These are phyloP conservation scores for Anthracocystis walkeri DNA, from an alignment of 1,284 basidiomycete genomes.

Conservation along the genomic window DNA sequence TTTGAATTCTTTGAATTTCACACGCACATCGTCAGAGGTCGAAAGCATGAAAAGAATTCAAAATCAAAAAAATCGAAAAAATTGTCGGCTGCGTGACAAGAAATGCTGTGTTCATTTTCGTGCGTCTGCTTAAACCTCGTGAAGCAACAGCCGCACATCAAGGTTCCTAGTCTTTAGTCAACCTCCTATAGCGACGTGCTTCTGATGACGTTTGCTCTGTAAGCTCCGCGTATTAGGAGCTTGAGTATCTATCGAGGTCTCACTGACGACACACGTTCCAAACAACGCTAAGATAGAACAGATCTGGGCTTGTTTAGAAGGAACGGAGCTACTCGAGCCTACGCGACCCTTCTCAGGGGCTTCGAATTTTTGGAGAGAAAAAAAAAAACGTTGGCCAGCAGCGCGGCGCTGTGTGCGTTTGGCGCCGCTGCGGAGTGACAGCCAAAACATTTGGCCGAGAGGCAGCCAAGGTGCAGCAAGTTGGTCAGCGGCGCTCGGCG, in stretches of 20 bases:
- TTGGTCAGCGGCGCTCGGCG: neutral
- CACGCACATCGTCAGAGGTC: neutral
- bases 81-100: constrained; percentile 1
- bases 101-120: neutral
- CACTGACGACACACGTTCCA: too few species aligned
- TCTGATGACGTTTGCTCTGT: too few species aligned
- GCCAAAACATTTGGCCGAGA: neutral
- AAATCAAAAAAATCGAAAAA: neutral
- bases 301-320: too few species aligned
- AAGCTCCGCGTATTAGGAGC: too few species aligned
- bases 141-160: neutral
- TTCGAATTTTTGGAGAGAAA: neutral
- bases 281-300: too few species aligned
- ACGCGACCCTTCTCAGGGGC: constrained; percentile 7
- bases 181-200: too few species aligned
- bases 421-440: neutral
- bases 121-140: neutral
- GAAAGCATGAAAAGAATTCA: neutral
- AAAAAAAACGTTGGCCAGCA: neutral
- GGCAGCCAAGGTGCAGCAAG: neutral
- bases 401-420: too few species aligned
- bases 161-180: too few species aligned
- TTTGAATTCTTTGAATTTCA: neutral
- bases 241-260: too few species aligned
- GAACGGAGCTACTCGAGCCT: too few species aligned